These are phyloP conservation scores for Haplographium delicatum DNA, from an alignment of 495 filamentous ascomycete species.

Conservation along the genomic window DNA sequence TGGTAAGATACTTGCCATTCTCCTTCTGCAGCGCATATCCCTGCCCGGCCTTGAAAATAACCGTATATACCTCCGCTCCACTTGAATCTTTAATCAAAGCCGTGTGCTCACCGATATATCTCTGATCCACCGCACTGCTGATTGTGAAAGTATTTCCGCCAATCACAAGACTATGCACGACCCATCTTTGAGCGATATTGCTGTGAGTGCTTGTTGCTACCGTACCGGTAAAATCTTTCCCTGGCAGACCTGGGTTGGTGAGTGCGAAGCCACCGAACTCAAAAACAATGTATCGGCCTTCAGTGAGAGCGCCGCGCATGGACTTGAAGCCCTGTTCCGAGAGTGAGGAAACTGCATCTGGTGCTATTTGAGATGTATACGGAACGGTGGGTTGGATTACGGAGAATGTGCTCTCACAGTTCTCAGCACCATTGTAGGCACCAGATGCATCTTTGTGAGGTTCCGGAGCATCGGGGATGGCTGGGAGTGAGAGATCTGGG, in stretches of 20 bases:
- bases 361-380: slow-evolving; percentile 36
- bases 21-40: slow-evolving; percentile 38
- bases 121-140: slow-evolving; percentile 43
- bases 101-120: slow-evolving; percentile 32
- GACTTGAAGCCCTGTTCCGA: slow-evolving; percentile 47
- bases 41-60: slow-evolving; percentile 38
- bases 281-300: slow-evolving; percentile 41
- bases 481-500: slow-evolving; percentile 43
- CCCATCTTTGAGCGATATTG: slow-evolving; percentile 42
- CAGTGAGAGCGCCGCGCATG: slow-evolving; percentile 46
- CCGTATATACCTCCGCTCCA: slow-evolving; percentile 32
- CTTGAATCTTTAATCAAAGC: slow-evolving; percentile 18
- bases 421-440: slow-evolving; percentile 37
- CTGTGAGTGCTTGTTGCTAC: slow-evolving; percentile 33
- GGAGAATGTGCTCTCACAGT: slow-evolving; percentile 36
- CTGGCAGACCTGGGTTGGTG: slow-evolving; percentile 33
- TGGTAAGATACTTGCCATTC: slow-evolving; percentile 26
- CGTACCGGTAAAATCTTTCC: slow-evolving; percentile 25
- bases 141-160: slow-evolving; percentile 42
- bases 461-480: slow-evolving; percentile 35
- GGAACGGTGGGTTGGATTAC: slow-evolving; percentile 39
- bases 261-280: slow-evolving; percentile 25
- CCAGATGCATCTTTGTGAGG: slow-evolving; percentile 33
- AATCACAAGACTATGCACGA: slow-evolving; percentile 38
- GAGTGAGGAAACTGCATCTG: slow-evolving; percentile 15